phyloP scores from a whole-genome alignment of 495 filamentous ascomycete species.

The Polyplosphaeria fusca region DNA sequence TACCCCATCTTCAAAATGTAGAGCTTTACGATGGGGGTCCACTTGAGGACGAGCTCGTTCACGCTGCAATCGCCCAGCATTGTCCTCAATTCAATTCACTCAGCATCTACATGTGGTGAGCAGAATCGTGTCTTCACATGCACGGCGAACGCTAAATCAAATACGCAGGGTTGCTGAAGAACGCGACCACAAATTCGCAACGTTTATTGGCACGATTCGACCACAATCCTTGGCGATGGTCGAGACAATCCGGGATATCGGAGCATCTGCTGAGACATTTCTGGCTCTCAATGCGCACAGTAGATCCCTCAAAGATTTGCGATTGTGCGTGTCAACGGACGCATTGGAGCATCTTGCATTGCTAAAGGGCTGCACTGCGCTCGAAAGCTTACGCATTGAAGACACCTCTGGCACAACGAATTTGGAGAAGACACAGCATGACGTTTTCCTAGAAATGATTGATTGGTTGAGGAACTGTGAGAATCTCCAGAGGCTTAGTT shows the following conservation, averaged over 20 bases:
- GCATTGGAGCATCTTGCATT: slow-evolving; percentile 49
- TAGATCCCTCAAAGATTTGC: slow-evolving; percentile 54
- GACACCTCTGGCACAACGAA: slow-evolving; percentile 37
- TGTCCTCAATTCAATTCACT: slow-evolving; percentile 63
- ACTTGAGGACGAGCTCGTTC: slow-evolving; percentile 51
- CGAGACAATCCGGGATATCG: slow-evolving; percentile 52
- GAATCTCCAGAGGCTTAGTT: slow-evolving; percentile 49
- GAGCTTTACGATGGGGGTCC: slow-evolving; percentile 57
- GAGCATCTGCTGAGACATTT: slow-evolving; percentile 54
- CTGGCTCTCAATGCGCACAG: slow-evolving; percentile 57
- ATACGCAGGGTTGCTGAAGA: slow-evolving; percentile 37
- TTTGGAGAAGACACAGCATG: slow-evolving; percentile 47
- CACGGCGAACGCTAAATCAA: slow-evolving; percentile 11
- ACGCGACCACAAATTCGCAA: slow-evolving; percentile 54
- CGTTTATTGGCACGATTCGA: slow-evolving; percentile 55
- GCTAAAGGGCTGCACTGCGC: slow-evolving; percentile 51
- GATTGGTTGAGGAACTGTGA: slow-evolving; percentile 57
- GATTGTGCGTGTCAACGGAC: slow-evolving; percentile 51
- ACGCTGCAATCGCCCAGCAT: slow-evolving; percentile 51
- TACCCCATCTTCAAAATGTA: slow-evolving; percentile 49
- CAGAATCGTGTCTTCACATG: background rate
- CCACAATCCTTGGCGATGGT: slow-evolving; percentile 60
- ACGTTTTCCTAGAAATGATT: slow-evolving; percentile 51
- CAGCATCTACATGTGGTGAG: slow-evolving; percentile 54
- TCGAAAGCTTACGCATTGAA: slow-evolving; percentile 54